These are phyloP conservation scores for Phytophthora gonapodyides DNA, from an alignment of 352 stramenopile genomes.

Conservation along the genomic window DNA sequence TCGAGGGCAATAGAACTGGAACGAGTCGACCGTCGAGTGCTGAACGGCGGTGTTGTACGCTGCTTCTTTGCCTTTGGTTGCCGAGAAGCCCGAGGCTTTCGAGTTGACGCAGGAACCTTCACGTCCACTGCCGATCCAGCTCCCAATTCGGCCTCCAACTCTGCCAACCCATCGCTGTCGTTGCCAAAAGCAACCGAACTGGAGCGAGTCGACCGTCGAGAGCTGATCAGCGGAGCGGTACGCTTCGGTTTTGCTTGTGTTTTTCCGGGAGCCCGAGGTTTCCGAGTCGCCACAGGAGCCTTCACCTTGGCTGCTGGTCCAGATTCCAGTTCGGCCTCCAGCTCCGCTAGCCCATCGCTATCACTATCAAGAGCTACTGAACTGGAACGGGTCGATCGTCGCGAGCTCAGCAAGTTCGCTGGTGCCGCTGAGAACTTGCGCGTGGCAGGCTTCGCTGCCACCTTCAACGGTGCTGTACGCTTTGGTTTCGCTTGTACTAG, in stretches of 20 bases:
- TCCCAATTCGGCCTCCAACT: constrained; percentile 51
- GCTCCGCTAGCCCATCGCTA: constrained; percentile 57
- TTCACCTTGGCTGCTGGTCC: constrained; percentile 1
- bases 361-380: constrained; percentile 44
- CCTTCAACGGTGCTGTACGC: not conserved
- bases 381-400: constrained; percentile 30
- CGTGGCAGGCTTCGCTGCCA: constrained; percentile 1
- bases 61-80: not conserved
- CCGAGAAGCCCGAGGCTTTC: constrained; percentile 1
- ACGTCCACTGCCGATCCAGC: not conserved
- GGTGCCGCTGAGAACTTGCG: not conserved
- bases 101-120: constrained; percentile 1
- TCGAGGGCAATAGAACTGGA: constrained; percentile 41
- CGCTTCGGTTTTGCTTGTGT: no score
- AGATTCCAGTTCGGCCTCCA: constrained; percentile 37
- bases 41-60: not conserved
- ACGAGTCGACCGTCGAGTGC: constrained; percentile 25
- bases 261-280: no score
- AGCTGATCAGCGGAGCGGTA: no score
- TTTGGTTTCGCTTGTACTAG: constrained; percentile 7
- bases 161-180: constrained; percentile 55
- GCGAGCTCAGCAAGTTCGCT: constrained; percentile 14
- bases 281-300: no score
- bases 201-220: no score
- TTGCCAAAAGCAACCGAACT: constrained; percentile 34